These are phyloP conservation scores for Vitis vinifera DNA, from an alignment of 164 flowering plant species.

Conservation along the genomic window ASM3070453v1 NC_081817.1:874001-874500, in stretches of 20 bases:
- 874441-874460: slow-evolving; percentile 6
- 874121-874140: neutral
- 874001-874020: too few relatives aligned
- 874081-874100: too few relatives aligned
- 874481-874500: slow-evolving; percentile 14
- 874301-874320: slow-evolving; percentile 61
- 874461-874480: slow-evolving; percentile 20
- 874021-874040: too few relatives aligned
- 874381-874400: slow-evolving; percentile 18
- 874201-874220: neutral
- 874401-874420: slow-evolving; percentile 49
- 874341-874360: slow-evolving; percentile 3
- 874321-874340: slow-evolving; percentile 9
- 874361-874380: slow-evolving; percentile 13
- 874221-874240: slow-evolving; percentile 68
- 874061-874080: too few relatives aligned
- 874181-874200: neutral
- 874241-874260: slow-evolving; percentile 76
- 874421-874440: slow-evolving; percentile 23
- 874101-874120: neutral
- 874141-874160: neutral
- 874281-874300: slow-evolving; percentile 62
- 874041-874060: too few relatives aligned
- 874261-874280: slow-evolving; percentile 84
- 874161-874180: neutral